Conservation (phyloP, 352 stramenopile genomes). For the Phytophthora nicotianae region DNA sequence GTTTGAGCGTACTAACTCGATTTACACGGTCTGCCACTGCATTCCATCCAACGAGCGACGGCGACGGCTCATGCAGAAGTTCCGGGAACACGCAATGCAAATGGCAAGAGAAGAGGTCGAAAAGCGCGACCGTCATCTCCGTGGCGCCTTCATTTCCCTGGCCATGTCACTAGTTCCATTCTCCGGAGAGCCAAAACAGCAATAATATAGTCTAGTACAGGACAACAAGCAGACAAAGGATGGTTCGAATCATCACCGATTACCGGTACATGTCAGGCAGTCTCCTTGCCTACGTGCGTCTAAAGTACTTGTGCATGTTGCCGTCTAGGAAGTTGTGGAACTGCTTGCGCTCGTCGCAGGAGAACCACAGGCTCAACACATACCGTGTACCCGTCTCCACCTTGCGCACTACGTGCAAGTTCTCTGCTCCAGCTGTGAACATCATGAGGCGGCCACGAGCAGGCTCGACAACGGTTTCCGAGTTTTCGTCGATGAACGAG, state of each 20-base stretch:
- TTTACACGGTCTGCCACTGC: conserved; percentile 61
- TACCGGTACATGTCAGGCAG: too few species aligned
- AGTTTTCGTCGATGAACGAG: conserved; percentile 84
- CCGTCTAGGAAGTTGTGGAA: conserved; percentile 93
- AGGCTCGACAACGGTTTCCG: conserved; percentile 76
- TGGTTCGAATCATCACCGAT: conserved; percentile 11
- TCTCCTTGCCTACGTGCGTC: conserved; percentile 42
- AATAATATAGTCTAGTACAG: not conserved
- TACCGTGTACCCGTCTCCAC: conserved; percentile 82
- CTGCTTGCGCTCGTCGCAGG: conserved; percentile 83
- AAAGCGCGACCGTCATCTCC: conserved; percentile 52
- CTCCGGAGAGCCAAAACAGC: conserved; percentile 5
- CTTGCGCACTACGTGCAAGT: conserved; percentile 84
- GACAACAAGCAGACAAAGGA: not conserved
- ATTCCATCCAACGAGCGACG: conserved; percentile 60
- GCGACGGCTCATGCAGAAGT: conserved; percentile 58
- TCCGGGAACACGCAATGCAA: conserved; percentile 49
- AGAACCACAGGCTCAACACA: conserved; percentile 94
- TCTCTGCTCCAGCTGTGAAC: conserved; percentile 91
- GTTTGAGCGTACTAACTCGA: conserved; percentile 64
- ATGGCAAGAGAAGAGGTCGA: conserved; percentile 42
- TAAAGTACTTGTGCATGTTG: conserved; percentile 79
- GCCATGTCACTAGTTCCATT: conserved; percentile 41
- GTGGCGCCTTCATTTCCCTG: conserved; percentile 56
- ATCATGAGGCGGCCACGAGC: conserved; percentile 83